Percentiles rank a stretch among this genome's conserved stretches.
These are phyloP conservation scores for Corchorus capsularis DNA, from an alignment of 345 rosid genomes.

Conservation along the genomic window DNA sequence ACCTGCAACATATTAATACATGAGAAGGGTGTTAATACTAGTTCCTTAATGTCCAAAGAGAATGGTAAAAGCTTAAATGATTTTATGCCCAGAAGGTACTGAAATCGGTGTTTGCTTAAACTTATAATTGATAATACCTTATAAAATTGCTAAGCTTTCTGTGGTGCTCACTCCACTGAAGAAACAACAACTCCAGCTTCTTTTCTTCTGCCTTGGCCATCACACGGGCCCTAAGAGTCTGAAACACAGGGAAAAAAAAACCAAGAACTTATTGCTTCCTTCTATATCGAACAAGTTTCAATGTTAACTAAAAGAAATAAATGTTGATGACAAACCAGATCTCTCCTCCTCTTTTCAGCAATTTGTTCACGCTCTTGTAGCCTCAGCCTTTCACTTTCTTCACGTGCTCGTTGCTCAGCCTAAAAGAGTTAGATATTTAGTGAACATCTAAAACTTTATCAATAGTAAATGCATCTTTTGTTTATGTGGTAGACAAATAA, in stretches of 20 bases:
- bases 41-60: neutral
- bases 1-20: conserved; percentile 61
- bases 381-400: conserved; percentile 81
- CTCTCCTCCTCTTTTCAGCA: conserved; percentile 75
- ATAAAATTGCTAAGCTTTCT: conserved; percentile 85
- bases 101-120: neutral
- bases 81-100: neutral
- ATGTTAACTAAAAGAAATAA: neutral
- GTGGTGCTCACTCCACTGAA: conserved; percentile 95
- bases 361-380: conserved; percentile 72
- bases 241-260: conserved; percentile 7
- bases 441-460: neutral
- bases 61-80: neutral
- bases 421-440: conserved; percentile 26
- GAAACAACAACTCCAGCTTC: conserved; percentile 92
- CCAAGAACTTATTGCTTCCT: neutral
- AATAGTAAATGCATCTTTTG: neutral
- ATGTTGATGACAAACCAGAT: conserved; percentile 63
- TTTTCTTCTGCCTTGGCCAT: conserved; percentile 97
- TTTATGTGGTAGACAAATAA: neutral
- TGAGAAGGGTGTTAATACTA: conserved; percentile 21
- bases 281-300: neutral
- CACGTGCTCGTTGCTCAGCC: conserved; percentile 88
- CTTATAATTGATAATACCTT: conserved; percentile 52
- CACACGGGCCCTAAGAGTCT: conserved; percentile 93